Base-by-base conservation (phyloP, 768 basidiomycete genomes). In the Lactarius trivialis region DNA sequence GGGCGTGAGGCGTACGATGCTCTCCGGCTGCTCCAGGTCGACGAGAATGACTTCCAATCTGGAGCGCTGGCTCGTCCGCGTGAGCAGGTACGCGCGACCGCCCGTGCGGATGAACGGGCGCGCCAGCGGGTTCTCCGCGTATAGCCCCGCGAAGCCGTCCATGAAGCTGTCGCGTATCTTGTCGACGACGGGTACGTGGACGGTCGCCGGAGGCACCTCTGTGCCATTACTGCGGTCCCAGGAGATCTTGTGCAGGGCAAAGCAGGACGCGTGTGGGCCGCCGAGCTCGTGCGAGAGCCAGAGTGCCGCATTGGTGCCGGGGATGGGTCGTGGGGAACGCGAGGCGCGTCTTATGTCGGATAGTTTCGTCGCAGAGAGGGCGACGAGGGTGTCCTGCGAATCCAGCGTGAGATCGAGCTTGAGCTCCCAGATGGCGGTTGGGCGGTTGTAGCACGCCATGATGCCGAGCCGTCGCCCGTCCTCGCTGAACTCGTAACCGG, bases 81-180 rank as follows among this genome's bases (percentile, higher is more conserved):
- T 56, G 15, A 66, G 61, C 33, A 72, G 17, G 12, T 65, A 59
- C 17, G 61, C 24, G 6, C 52, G 51, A 11, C 30, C 51, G 19
- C 58, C 50, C 6, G 57, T 33, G 4, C 59, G 43, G 9, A 75
- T 55, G 53, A 75, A 73, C 2, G 73, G 69, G 17, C 64, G 58
- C 8, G 67, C 34, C 2, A 71, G 69, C 4, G 72, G 61, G 24
- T 63, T 63, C 30, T 71, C 70, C 51, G 66, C 51, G 60, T 72
- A 76, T 9, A 76, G 58, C 3, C 75, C 75, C 2, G 75, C 73
- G 63, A 75, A 74, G 4, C 66, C 71, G 4, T 55, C 32, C 12
- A 71, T 60, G 28, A 58, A 21, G 24, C 39, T 33, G 1, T 65
- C 36, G 15, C 51, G 36, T 37, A 51, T 36, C 55, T 57, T 65